phyloP scores from a whole-genome alignment of 2,329 filamentous ascomycete species.

The Aphanoascus verrucosus region DNA sequence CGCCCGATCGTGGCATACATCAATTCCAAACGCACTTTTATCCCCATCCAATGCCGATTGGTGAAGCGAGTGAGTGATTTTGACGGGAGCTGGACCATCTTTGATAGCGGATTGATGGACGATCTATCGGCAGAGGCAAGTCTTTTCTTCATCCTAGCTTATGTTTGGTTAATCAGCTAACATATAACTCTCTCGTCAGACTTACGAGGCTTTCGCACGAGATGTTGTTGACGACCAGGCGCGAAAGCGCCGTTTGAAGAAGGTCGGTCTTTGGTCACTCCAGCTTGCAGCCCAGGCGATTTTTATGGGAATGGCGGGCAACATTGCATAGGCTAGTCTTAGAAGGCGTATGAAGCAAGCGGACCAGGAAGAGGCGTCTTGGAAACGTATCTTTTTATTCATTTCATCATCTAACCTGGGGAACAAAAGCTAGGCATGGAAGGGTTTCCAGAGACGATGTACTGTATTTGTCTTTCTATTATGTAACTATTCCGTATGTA shows the following conservation, averaged over 20 bases:
- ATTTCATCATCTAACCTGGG: neutral
- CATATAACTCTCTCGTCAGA: constrained; percentile 34
- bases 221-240: constrained; percentile 86
- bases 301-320: constrained; percentile 89
- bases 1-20: constrained; percentile 97
- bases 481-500: too few relatives aligned
- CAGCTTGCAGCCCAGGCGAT: constrained; percentile 86
- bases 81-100: constrained; percentile 89
- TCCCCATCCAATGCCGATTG: constrained; percentile 87
- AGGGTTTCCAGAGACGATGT: too few relatives aligned
- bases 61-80: constrained; percentile 85
- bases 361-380: neutral
- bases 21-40: constrained; percentile 88
- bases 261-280: constrained; percentile 93
- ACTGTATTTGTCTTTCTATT: too few relatives aligned
- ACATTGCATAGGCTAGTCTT: constrained; percentile 13
- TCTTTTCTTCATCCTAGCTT: constrained; percentile 9
- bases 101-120: constrained; percentile 86
- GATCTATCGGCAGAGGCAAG: constrained; percentile 73
- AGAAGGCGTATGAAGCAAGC: neutral
- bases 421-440: neutral
- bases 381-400: neutral
- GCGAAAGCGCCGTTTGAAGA: constrained; percentile 75
- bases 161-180: constrained; percentile 12
- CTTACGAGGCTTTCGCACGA: constrained; percentile 84